phyloP scores from a whole-genome alignment of 306 rosid species.

The Prosopis cineraria region DNA sequence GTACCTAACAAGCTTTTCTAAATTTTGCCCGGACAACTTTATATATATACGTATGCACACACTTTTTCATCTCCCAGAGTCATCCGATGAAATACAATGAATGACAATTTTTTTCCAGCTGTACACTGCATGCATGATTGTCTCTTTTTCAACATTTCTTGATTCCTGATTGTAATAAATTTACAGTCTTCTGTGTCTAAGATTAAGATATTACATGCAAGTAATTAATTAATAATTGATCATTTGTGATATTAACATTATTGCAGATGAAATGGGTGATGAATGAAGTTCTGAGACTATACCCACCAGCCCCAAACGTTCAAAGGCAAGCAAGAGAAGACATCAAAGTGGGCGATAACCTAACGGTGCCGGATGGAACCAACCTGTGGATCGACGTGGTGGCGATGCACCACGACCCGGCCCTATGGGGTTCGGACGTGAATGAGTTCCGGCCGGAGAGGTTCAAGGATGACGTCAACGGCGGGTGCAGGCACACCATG shows the following conservation, averaged over 20 bases:
- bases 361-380: slow-evolving; percentile 69
- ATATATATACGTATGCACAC: not conserved
- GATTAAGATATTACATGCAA: not conserved
- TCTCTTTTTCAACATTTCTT: not conserved
- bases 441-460: slow-evolving; percentile 73
- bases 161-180: too few species aligned
- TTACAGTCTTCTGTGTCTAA: not conserved
- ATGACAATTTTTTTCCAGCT: not conserved
- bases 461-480: slow-evolving; percentile 58
- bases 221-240: not conserved
- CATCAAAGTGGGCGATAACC: slow-evolving; percentile 49
- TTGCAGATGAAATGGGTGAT: slow-evolving; percentile 94
- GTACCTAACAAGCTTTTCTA: not conserved
- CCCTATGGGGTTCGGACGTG: slow-evolving; percentile 79
- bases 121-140: not conserved
- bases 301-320: slow-evolving; percentile 89
- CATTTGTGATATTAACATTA: not conserved
- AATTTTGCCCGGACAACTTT: not conserved
- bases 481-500: slow-evolving; percentile 90
- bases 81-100: not conserved
- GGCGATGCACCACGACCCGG: slow-evolving; percentile 79
- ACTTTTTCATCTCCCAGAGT: not conserved
- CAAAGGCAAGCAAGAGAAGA: slow-evolving; percentile 88
- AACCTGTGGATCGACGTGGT: slow-evolving; percentile 92
- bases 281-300: slow-evolving; percentile 84